These are phyloP conservation scores for Alternaria viburni DNA, from an alignment of 2,329 filamentous ascomycete genomes.

Conservation along the genomic window DNA sequence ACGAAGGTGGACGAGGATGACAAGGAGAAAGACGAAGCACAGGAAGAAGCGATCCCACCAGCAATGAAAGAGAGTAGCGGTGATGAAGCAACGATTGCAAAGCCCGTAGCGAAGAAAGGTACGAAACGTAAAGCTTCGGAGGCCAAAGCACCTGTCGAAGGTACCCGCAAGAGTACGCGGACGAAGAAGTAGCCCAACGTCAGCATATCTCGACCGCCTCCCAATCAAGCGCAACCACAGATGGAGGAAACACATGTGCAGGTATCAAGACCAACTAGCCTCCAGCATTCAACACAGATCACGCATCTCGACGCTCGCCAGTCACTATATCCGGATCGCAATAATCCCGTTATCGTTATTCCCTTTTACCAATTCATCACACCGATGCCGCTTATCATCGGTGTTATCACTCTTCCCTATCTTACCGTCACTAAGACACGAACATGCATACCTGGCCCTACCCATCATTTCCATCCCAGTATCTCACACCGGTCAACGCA, in stretches of 20 bases:
- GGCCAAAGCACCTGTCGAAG: conserved; percentile 17
- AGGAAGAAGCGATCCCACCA: not conserved
- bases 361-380: not conserved
- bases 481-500: conserved; percentile 2
- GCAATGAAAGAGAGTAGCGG: not conserved
- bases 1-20: not conserved
- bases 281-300: not conserved
- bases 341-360: not conserved
- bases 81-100: not conserved
- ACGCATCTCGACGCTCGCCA: not conserved
- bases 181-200: conserved; percentile 20
- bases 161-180: conserved; percentile 35
- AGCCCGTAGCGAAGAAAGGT: conserved; percentile 17
- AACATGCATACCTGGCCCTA: not conserved
- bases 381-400: conserved; percentile 5
- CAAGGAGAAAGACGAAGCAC: not conserved
- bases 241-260: not conserved
- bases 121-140: conserved; percentile 33
- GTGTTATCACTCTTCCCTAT: not conserved
- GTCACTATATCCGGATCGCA: not conserved
- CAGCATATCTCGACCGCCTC: not conserved
- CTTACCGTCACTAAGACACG: not conserved
- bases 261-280: not conserved
- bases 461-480: not conserved
- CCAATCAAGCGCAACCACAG: not conserved